Conservation (phyloP, 108 stramenopile genomes). For the Discostella pseudostelligera region DNA sequence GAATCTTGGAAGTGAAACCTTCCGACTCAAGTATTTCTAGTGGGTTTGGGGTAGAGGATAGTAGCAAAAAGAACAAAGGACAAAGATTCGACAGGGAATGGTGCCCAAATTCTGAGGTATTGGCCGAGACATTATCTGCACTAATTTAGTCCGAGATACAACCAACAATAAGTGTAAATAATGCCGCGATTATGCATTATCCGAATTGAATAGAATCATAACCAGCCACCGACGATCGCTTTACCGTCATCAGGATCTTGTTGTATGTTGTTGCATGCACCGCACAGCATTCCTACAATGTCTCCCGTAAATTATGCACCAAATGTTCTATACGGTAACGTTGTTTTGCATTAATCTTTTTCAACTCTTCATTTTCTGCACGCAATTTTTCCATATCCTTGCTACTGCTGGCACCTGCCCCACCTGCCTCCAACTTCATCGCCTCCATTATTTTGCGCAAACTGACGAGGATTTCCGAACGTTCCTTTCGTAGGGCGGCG, state of each 20-base stretch:
- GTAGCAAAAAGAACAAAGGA: constrained; percentile 2
- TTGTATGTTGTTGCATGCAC: too few relatives aligned
- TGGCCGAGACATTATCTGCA: constrained; percentile 20
- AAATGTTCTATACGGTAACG: constrained; percentile 45
- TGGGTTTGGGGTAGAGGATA: background rate
- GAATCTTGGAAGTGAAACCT: constrained; percentile 39
- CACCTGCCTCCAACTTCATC: constrained; percentile 36
- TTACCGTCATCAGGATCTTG: too few relatives aligned
- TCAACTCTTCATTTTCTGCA: constrained; percentile 44
- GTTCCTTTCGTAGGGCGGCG: constrained; percentile 34
- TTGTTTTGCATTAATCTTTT: constrained; percentile 49
- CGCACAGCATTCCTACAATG: constrained; percentile 14
- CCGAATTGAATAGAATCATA: too few relatives aligned
- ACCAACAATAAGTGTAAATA: background rate
- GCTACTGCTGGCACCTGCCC: constrained; percentile 24
- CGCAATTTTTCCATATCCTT: constrained; percentile 38
- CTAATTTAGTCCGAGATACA: constrained; percentile 10
- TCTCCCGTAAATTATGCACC: constrained; percentile 39
- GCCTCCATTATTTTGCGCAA: constrained; percentile 36
- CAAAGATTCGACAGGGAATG: constrained; percentile 45
- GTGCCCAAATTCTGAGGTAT: constrained; percentile 36
- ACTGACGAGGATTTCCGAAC: constrained; percentile 39
- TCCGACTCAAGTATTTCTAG: background rate
- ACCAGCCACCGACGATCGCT: too few relatives aligned
- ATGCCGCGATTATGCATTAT: too few relatives aligned